Conservation (phyloP, 116 monocot species). For the Posidonia oceanica region DNA sequence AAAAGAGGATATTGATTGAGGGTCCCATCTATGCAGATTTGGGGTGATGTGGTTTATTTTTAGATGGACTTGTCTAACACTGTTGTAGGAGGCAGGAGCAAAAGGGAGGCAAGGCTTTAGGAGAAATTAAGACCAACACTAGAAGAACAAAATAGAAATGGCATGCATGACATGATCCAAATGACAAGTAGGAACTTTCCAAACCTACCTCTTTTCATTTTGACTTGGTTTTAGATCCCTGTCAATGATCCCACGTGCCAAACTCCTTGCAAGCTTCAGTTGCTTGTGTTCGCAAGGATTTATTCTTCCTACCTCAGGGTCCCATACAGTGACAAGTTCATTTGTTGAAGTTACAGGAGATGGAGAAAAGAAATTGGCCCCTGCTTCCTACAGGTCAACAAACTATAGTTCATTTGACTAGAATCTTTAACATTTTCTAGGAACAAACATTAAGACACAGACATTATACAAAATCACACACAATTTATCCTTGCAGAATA, state of each 20-base stretch:
- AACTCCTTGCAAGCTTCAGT: constrained; percentile 92
- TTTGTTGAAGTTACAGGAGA: constrained; percentile 68
- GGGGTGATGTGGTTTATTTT: no score
- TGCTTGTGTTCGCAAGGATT: constrained; percentile 99
- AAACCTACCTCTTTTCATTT: constrained; percentile 70
- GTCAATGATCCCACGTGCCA: constrained; percentile 86
- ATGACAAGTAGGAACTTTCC: not conserved
- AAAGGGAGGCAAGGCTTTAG: no score
- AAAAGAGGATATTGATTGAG: no score
- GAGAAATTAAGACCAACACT: no score
- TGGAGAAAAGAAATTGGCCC: constrained; percentile 51
- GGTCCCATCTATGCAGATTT: no score
- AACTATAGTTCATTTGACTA: not conserved
- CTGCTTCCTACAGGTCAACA: constrained; percentile 53
- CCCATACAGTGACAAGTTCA: constrained; percentile 96
- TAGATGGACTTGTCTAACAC: no score
- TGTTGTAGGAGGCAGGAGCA: not conserved
- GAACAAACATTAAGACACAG: not conserved
- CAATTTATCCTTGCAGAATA: no score
- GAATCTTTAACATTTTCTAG: not conserved
- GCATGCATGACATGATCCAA: not conserved
- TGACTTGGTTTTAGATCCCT: constrained; percentile 85
- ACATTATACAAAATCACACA: no score
- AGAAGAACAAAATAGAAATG: no score
- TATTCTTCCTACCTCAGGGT: constrained; percentile 90